These are phyloP conservation scores for Nakazawaea molendinolei DNA, from an alignment of 805 yeast genomes.

Conservation along the genomic window DNA sequence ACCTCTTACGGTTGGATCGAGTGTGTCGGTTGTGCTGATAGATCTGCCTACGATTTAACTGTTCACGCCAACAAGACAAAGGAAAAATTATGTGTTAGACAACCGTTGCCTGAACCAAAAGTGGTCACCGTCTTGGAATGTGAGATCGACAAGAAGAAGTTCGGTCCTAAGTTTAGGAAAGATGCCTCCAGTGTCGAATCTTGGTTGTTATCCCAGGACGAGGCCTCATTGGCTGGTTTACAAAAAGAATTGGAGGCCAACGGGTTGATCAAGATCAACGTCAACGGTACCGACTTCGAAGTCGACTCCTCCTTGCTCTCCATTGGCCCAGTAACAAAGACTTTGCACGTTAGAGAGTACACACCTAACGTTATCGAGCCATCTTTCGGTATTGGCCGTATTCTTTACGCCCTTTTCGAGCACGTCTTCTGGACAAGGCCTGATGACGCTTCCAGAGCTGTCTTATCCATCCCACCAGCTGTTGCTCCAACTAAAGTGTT, in stretches of 20 bases:
- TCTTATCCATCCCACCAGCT: slow-evolving; percentile 85
- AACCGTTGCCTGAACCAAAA: slow-evolving; percentile 78
- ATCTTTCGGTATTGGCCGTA: slow-evolving; percentile 98
- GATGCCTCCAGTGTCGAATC: slow-evolving; percentile 90
- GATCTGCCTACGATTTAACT: slow-evolving; percentile 94
- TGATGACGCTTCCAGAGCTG: slow-evolving; percentile 74
- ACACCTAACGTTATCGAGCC: slow-evolving; percentile 98
- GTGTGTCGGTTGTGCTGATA: slow-evolving; percentile 99
- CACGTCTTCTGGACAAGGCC: slow-evolving; percentile 95
- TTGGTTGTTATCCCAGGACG: slow-evolving; percentile 68
- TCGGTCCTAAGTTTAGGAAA: slow-evolving; percentile 96
- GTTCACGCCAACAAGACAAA: slow-evolving; percentile 94
- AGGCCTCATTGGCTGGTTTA: slow-evolving; percentile 77
- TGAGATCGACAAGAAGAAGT: slow-evolving; percentile 87
- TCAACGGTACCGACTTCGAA: slow-evolving; percentile 67
- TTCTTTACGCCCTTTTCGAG: slow-evolving; percentile 86
- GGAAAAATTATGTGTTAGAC: slow-evolving; percentile 91
- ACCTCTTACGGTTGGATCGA: slow-evolving; percentile 99
- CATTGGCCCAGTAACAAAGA: slow-evolving; percentile 71
- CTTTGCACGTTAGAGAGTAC: slow-evolving; percentile 90
- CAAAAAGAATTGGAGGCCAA: slow-evolving; percentile 56
- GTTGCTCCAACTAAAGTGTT: slow-evolving; percentile 98
- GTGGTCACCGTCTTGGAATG: slow-evolving; percentile 79
- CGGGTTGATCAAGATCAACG: slow-evolving; percentile 58
- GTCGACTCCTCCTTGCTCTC: slow-evolving; percentile 65